Conservation (phyloP, 163 green algal species). For the Scenedesmus sp. region DNA sequence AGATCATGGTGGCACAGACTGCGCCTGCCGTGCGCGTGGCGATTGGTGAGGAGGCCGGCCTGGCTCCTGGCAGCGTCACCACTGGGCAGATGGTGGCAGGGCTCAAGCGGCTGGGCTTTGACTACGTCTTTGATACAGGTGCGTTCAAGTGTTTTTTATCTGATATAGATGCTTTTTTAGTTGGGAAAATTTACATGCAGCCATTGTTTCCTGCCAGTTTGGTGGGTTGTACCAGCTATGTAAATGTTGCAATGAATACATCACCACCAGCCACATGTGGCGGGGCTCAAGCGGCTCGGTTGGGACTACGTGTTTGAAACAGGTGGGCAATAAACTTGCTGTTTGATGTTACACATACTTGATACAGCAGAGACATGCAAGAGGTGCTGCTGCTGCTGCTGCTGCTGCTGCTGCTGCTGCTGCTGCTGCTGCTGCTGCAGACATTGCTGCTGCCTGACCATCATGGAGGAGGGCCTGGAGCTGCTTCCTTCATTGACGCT, state of each 20-base stretch:
- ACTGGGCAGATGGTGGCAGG: slow-evolving; percentile 39
- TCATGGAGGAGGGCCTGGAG: slow-evolving; percentile 82
- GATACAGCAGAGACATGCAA: no score
- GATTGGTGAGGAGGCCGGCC: slow-evolving; percentile 66
- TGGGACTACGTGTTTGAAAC: slow-evolving; percentile 74
- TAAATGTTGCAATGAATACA: no score
- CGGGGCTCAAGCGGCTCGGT: no score
- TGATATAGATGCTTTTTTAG: no score
- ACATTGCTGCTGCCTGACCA: slow-evolving; percentile 60
- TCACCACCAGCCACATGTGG: no score
- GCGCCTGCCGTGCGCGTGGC: slow-evolving; percentile 72
- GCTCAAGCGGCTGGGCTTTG: slow-evolving; percentile 71
- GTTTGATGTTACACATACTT: no score
- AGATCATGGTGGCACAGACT: slow-evolving; percentile 69
- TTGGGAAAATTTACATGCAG: no score
- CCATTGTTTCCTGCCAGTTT: no score
- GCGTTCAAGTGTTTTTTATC: no score
- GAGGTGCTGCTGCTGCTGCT: slow-evolving; percentile 54
- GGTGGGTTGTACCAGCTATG: no score
- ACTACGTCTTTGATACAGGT: slow-evolving; percentile 71
- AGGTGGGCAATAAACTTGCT: no score
- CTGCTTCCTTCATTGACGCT: neutral
- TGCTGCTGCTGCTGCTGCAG: neutral
- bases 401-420: neutral
- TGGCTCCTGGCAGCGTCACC: slow-evolving; percentile 57